Base-by-base conservation (phyloP, 495 filamentous ascomycete species). In the Cetradonia linearis region DNA sequence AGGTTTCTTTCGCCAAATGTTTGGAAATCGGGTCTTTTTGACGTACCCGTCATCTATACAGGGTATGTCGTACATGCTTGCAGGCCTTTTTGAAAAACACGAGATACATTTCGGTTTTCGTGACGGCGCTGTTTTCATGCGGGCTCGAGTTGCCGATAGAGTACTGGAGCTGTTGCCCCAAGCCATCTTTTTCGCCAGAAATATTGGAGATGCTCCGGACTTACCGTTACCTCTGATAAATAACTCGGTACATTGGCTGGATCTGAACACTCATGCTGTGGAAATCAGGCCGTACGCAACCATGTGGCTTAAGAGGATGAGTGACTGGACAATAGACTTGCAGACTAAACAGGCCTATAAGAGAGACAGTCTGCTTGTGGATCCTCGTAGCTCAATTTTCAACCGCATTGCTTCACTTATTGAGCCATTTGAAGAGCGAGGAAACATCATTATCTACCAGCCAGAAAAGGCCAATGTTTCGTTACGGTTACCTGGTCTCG, bases 211-310 rank as follows among this genome's bases (percentile, higher is more conserved):
- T 9, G 25, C 33, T n/a, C 53, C 53, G 5, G 62, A 64, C 50
- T 69, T 86, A 23, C 81, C 84, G 3, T 48, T 30, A 0, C 62
- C 70, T 1, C 75, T 86, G 20, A 59, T 79, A 5, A 56, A 74
- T 5, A 59, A 77, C 30, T 80, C 71, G 59, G 66, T 79, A 0
- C 83, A 87, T 62, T 87, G 84, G 84, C 65, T 86, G 3, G 70
- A 85, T 44, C 5, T 83, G 5, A 53, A 58, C 5, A 73, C 70
- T 1, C 64, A 66, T 0, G 52, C 59, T 3, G 48, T 87, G 2
- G 79, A 86, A 57, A 82, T 84, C 36, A 71, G 83, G 0, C 73
- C 77, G 1, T 33, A 59, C 67, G 1, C 27, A 68, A 30, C 72
- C 72, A 10, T 86, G 81, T 65, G 63, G 63, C 38, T 23, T 11